Conservation (phyloP, 768 basidiomycete species). For the Leccinellum luteum region DNA sequence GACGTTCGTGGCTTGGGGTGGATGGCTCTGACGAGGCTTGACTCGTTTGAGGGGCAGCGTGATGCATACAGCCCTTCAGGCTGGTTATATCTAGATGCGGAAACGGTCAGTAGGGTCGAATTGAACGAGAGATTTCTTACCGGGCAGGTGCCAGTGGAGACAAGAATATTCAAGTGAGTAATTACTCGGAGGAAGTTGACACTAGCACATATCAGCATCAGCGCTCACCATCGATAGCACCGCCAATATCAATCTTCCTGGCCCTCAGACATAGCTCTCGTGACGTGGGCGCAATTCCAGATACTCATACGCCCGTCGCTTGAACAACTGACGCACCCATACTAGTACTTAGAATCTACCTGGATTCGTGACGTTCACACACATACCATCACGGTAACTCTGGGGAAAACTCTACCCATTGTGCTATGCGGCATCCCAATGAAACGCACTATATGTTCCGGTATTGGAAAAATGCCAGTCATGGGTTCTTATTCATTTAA, state of each 20-base stretch:
- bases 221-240: not conserved
- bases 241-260: not conserved
- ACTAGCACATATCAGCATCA: not conserved
- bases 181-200: not conserved
- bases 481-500: not conserved
- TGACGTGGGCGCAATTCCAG: not conserved
- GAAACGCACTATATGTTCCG: not conserved
- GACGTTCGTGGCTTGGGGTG: not conserved
- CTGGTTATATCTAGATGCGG: not conserved
- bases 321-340: not conserved
- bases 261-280: not conserved
- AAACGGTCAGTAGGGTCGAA: not conserved
- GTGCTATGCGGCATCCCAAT: not conserved
- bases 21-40: not conserved
- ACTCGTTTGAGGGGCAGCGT: not conserved
- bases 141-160: too few relatives aligned
- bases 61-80: not conserved
- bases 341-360: not conserved
- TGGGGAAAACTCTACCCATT: not conserved
- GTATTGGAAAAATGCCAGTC: too few relatives aligned
- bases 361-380: not conserved
- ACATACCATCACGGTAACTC: not conserved
- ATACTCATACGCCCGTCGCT: slow-evolving; percentile 2
- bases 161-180: not conserved
- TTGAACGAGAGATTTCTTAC: not conserved